Evolutionary conservation across 208 protist genomes (phyloP).

Genomic region (Crithidia sp.): DNA sequence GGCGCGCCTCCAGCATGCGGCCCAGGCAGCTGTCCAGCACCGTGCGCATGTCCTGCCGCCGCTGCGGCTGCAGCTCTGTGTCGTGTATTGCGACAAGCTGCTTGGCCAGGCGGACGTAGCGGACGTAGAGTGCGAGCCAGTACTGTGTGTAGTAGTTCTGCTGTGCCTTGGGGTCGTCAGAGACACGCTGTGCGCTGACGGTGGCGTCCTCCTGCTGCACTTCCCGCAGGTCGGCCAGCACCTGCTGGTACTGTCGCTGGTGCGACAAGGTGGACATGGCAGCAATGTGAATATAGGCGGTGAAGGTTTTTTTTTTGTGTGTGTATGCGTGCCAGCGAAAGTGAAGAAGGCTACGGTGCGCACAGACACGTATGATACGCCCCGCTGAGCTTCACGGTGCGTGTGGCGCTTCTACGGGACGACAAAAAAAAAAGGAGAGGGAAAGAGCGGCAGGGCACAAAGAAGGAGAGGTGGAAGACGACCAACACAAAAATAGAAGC

Average conservation of each 20-base stretch:
- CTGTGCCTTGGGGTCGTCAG: constrained; percentile 47
- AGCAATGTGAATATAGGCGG: neutral
- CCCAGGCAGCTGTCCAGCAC: constrained; percentile 92
- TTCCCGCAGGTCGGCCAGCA: constrained; percentile 68
- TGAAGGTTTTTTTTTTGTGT: constrained; percentile 4
- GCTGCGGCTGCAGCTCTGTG: constrained; percentile 94
- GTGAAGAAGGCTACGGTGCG: neutral
- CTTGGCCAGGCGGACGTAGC: constrained; percentile 87
- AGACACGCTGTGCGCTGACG: constrained; percentile 44
- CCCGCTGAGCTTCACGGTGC: no score
- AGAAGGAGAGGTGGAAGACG: neutral
- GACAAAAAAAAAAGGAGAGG: neutral
- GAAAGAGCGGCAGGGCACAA: neutral
- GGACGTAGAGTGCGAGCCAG: constrained; percentile 90
- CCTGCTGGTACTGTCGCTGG: constrained; percentile 80
- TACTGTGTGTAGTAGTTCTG: constrained; percentile 73
- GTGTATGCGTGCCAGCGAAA: neutral
- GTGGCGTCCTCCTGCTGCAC: constrained; percentile 72
- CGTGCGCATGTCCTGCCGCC: constrained; percentile 88
- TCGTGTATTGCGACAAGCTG: constrained; percentile 89
- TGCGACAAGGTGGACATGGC: constrained; percentile 86
- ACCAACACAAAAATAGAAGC: neutral
- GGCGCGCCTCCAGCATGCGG: constrained; percentile 94
- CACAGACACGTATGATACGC: no score
- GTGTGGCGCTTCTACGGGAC: neutral